Conservation (phyloP, 73 alveolate genomes). For the Paramecium tetraurelia region DNA sequence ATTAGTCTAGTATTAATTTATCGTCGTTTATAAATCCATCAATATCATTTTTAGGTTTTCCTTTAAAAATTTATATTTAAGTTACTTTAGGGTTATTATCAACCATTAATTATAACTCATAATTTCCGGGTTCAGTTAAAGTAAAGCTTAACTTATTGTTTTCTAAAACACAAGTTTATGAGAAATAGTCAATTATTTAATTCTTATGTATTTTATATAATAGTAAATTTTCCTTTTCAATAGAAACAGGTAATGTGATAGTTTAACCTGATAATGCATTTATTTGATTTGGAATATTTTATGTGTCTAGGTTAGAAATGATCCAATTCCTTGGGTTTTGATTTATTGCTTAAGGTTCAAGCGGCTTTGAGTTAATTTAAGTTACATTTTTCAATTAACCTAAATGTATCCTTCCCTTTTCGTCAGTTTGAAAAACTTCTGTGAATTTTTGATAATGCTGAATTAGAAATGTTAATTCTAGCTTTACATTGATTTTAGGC, state of each 20-base stretch:
- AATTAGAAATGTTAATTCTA: neutral
- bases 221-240: neutral
- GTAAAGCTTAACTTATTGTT: neutral
- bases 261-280: neutral
- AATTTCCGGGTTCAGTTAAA: neutral
- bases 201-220: neutral
- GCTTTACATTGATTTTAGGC: neutral
- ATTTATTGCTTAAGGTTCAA: neutral
- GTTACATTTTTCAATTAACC: slow-evolving; percentile 33
- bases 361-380: neutral
- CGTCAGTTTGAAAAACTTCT: neutral
- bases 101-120: neutral
- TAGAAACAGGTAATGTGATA: neutral
- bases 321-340: neutral
- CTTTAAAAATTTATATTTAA: neutral
- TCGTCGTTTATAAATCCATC: neutral
- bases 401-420: slow-evolving; percentile 44
- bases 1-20: neutral
- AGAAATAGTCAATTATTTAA: neutral
- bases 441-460: neutral
- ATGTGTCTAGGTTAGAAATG: neutral
- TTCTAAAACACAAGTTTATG: neutral
- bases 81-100: neutral
- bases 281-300: neutral
- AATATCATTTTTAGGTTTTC: neutral